These are phyloP conservation scores for Pittosporum tobira DNA, from an alignment of 129 eudicot species.

Conservation along the genomic window DNA sequence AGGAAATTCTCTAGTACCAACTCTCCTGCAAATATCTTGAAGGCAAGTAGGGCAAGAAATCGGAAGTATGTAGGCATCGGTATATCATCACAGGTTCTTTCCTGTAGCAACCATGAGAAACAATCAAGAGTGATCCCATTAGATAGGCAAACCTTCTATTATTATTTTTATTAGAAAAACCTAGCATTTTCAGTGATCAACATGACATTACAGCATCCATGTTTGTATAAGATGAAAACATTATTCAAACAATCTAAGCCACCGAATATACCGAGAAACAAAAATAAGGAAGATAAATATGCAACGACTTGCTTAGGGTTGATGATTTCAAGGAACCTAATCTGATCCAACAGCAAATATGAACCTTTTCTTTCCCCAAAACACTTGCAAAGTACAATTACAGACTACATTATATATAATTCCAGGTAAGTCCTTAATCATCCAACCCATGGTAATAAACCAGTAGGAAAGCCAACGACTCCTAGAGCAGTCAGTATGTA, in stretches of 20 bases:
- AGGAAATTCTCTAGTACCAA: constrained; percentile 31
- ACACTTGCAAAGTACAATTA: neutral
- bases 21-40: constrained; percentile 77
- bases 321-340: no score
- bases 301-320: no score
- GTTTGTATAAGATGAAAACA: no score
- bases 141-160: constrained; percentile 8
- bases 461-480: neutral
- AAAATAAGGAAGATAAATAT: no score
- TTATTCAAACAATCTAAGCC: no score
- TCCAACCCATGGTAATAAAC: neutral
- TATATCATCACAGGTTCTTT: constrained; percentile 48
- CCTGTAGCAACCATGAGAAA: constrained; percentile 35
- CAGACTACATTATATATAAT: neutral
- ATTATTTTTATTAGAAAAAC: no score
- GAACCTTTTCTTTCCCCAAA: neutral
- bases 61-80: constrained; percentile 96
- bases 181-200: no score
- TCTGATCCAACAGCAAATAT: neutral
- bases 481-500: neutral
- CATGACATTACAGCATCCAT: no score
- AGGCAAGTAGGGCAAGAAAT: constrained; percentile 89
- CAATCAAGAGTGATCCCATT: constrained; percentile 8
- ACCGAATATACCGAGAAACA: no score
- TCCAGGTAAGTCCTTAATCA: neutral